Base-by-base conservation (phyloP, 805 yeast species). In the Cyberlindnera amylophila region DNA sequence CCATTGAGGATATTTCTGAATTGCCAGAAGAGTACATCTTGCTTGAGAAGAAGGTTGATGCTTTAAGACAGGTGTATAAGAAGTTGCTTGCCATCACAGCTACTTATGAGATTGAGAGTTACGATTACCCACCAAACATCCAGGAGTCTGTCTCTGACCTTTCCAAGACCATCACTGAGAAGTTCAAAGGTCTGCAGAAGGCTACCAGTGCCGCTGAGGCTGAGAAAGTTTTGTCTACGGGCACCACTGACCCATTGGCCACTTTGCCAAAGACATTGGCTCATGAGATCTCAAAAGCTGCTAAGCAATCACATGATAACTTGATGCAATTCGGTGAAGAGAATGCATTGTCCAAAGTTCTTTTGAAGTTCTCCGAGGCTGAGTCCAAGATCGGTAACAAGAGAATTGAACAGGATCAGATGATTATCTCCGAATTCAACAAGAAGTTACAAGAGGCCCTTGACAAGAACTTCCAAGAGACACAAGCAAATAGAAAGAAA, bases 121-220 rank as follows among this genome's bases (percentile, higher is more conserved):
- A 86, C 59, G 95, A 86, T 60, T 85, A 83, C 55, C 95, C 95
- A 19, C 91, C 93, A 41, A 82, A 82, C 59, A 63, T 85, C 49
- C 73, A 74, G 47, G 91, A 86, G 52, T 77, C 85, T 34, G 69
- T 79, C 18, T 67, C 68, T 36, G 82, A 83, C 52, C 78, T 82
- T 56, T 77, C 82, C 29, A 75, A 77, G 52, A 64, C 79, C 4
- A 59, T 81, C 36, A 69, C 72, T 32, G 75, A 66, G 54, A 81
- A 78, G 59, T 74, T 80, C 49, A 69, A 68, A 39, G 82, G 79
- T 40, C 71, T 81, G 54, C 76, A 79, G 46, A 76, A 70, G 53
- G 86, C 83, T n/a, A 66, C 77, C 4, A 72, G 80, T 18, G 81
- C 86, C 1, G 79, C 76, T 50, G 88, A 81, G 50, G 79, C 81